Evolutionary conservation across 2,329 filamentous ascomycete genomes (phyloP).

Genomic region (Corniculantispora saksenae): DNA sequence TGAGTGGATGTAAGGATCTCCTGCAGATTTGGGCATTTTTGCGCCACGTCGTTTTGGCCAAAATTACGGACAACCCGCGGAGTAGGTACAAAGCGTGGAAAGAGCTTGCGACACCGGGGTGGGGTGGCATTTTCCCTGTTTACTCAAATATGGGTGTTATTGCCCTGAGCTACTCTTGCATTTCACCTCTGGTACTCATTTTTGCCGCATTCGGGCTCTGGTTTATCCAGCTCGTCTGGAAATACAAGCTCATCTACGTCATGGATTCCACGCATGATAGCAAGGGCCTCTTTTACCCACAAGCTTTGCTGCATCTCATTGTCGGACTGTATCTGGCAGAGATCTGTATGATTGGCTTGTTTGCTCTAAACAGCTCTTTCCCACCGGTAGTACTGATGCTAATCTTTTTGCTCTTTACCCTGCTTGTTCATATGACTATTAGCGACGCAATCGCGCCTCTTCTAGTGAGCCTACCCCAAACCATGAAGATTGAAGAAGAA

Average conservation of each 20-base stretch:
- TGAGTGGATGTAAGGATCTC: slow-evolving; percentile 72
- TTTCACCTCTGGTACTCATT: slow-evolving; percentile 80
- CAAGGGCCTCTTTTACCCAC: slow-evolving; percentile 82
- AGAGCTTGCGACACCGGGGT: slow-evolving; percentile 70
- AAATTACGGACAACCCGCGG: slow-evolving; percentile 75
- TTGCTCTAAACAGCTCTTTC: slow-evolving; percentile 67
- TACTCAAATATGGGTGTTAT: slow-evolving; percentile 82
- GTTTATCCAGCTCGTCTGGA: slow-evolving; percentile 83
- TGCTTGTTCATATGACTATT: slow-evolving; percentile 74
- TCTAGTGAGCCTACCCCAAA: slow-evolving; percentile 76
- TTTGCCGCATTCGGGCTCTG: slow-evolving; percentile 79
- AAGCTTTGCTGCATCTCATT: slow-evolving; percentile 83
- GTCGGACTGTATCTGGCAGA: slow-evolving; percentile 82
- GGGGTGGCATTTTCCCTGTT: slow-evolving; percentile 80
- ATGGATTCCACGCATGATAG: slow-evolving; percentile 81
- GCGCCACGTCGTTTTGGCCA: slow-evolving; percentile 60
- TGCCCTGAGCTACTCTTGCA: slow-evolving; percentile 81
- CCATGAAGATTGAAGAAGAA: slow-evolving; percentile 60
- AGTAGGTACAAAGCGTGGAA: slow-evolving; percentile 80
- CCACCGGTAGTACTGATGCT: slow-evolving; percentile 77
- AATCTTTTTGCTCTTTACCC: slow-evolving; percentile 71
- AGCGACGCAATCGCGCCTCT: slow-evolving; percentile 74
- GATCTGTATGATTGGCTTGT: slow-evolving; percentile 81
- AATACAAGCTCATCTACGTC: slow-evolving; percentile 89
- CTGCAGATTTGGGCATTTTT: slow-evolving; percentile 69